phyloP scores from a whole-genome alignment of 306 rosid genomes.

The Vigna mungo region DNA sequence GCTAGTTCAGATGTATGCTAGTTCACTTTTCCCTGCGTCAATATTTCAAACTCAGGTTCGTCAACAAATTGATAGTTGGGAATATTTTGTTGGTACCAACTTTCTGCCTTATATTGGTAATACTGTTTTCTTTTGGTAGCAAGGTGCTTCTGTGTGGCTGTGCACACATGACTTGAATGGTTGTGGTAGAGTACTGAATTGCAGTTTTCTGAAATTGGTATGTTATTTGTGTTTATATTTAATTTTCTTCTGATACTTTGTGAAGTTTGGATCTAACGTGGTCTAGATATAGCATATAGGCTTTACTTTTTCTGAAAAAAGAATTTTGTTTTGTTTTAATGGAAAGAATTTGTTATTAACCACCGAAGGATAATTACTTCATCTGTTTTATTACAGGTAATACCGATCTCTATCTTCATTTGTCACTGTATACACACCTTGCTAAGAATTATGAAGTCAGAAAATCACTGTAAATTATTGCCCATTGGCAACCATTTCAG shows the following conservation, averaged over 20 bases:
- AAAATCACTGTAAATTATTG: conserved; percentile 44
- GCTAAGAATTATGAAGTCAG: conserved; percentile 49
- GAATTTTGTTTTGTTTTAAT: conserved; percentile 16
- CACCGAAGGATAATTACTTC: conserved; percentile 29
- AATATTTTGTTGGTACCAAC: conserved; percentile 23
- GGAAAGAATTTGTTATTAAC: conserved; percentile 21
- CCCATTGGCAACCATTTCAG: conserved; percentile 48
- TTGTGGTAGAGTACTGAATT: conserved; percentile 62
- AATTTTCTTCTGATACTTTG: conserved; percentile 24
- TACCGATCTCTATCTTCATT: conserved; percentile 63
- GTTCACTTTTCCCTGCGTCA: conserved; percentile 58
- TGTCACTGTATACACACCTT: conserved; percentile 56
- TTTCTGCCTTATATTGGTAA: conserved; percentile 36
- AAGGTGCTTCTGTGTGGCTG: conserved; percentile 65
- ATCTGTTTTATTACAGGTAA: conserved; percentile 56
- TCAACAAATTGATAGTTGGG: conserved; percentile 30
- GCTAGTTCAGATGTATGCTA: conserved; percentile 71
- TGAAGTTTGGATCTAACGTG: conserved; percentile 33
- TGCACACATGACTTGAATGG: conserved; percentile 63
- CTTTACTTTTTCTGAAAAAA: conserved; percentile 6
- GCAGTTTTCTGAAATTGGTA: conserved; percentile 70
- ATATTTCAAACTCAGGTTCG: conserved; percentile 63
- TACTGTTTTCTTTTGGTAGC: conserved; percentile 60
- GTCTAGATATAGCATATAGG: conserved; percentile 10
- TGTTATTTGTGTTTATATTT: conserved; percentile 14